These are phyloP conservation scores for Nyssa sinensis DNA, from an alignment of 148 eudicot species.

Conservation along the genomic window DNA sequence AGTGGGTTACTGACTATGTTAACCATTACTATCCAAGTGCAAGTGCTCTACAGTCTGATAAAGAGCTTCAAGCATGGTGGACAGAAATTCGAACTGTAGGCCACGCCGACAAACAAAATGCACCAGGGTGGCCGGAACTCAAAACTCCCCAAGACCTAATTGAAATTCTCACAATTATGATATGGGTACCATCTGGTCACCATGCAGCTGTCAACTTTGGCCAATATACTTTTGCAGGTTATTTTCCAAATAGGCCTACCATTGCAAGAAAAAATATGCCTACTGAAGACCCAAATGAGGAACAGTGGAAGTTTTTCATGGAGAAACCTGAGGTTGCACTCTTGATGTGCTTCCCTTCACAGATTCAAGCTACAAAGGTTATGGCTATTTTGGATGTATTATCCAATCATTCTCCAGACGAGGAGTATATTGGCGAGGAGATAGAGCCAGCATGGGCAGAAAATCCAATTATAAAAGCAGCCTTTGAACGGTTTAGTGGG, in stretches of 20 bases:
- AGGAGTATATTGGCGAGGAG: slow-evolving; percentile 50
- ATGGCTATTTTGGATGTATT: slow-evolving; percentile 58
- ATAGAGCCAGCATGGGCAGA: slow-evolving; percentile 52
- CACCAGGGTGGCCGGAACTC: slow-evolving; percentile 61
- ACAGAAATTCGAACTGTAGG: slow-evolving; percentile 50
- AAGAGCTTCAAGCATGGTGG: slow-evolving; percentile 67
- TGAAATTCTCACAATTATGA: slow-evolving; percentile 43
- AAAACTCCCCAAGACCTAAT: slow-evolving; percentile 35
- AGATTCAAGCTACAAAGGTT: slow-evolving; percentile 54
- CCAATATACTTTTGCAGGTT: slow-evolving; percentile 66
- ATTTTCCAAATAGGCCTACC: slow-evolving; percentile 69
- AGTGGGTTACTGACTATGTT: slow-evolving; percentile 61
- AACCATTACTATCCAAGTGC: slow-evolving; percentile 41
- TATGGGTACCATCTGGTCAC: slow-evolving; percentile 64
- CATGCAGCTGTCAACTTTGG: slow-evolving; percentile 86
- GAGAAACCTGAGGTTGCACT: slow-evolving; percentile 50
- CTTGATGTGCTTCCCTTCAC: slow-evolving; percentile 70
- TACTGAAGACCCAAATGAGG: slow-evolving; percentile 44
- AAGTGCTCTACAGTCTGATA: slow-evolving; percentile 29
- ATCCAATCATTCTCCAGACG: slow-evolving; percentile 69
- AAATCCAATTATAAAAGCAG: slow-evolving; percentile 34
- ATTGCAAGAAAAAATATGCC: slow-evolving; percentile 64
- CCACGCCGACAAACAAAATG: slow-evolving; percentile 58
- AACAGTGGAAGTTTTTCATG: slow-evolving; percentile 33
- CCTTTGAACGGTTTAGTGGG: slow-evolving; percentile 48